phyloP scores from a whole-genome alignment of 2,329 filamentous ascomycete genomes.

The Penicillium corylophilum region DNA sequence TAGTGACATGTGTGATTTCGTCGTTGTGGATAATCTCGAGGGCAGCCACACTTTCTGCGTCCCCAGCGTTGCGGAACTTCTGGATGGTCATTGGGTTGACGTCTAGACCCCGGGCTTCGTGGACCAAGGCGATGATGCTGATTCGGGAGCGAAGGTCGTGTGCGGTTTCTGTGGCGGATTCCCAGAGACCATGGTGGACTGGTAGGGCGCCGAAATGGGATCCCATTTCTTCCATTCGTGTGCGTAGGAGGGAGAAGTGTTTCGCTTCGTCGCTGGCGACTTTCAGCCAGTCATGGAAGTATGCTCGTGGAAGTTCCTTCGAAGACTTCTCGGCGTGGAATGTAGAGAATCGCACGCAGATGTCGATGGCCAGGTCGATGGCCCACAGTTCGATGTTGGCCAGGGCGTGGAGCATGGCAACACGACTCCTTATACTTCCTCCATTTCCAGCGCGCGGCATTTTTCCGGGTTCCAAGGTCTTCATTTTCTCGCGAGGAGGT shows the following conservation, averaged over 20 bases:
- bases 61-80: constrained; percentile 45
- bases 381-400: constrained; percentile 52
- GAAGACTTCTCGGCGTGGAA: constrained; percentile 38
- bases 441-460: constrained; percentile 45
- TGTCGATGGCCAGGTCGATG: constrained; percentile 50
- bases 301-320: constrained; percentile 42
- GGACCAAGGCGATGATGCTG: constrained; percentile 50
- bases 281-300: constrained; percentile 51
- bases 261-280: constrained; percentile 51
- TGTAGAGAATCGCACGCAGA: constrained; percentile 47
- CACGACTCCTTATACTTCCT: constrained; percentile 46
- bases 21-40: constrained; percentile 50
- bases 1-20: constrained; percentile 51
- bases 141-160: constrained; percentile 48
- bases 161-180: constrained; percentile 45
- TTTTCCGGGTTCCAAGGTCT: constrained; percentile 39
- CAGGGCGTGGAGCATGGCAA: constrained; percentile 49
- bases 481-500: constrained; percentile 44
- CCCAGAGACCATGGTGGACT: constrained; percentile 49
- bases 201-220: constrained; percentile 47
- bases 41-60: constrained; percentile 44
- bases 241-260: constrained; percentile 49
- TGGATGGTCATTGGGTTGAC: constrained; percentile 51
- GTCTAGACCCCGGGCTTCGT: constrained; percentile 49
- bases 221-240: constrained; percentile 47